These are phyloP conservation scores for Dissophora ornata DNA, from an alignment of 192 early-diverging fungal genomes.

Conservation along the genomic window DNA sequence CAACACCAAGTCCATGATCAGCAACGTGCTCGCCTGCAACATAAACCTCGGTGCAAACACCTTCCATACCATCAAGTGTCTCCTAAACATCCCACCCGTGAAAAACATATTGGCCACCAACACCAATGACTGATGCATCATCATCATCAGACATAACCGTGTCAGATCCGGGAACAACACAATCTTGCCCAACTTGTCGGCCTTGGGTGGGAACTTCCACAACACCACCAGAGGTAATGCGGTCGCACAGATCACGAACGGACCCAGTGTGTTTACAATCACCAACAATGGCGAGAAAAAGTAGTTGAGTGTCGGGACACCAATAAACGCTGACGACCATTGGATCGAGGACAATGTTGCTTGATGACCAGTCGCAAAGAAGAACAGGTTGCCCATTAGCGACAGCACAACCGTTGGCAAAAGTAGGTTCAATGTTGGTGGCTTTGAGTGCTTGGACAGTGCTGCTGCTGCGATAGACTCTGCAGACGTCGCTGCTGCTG, in stretches of 20 bases:
- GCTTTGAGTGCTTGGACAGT: constrained; percentile 11
- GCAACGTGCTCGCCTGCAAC: constrained; percentile 56
- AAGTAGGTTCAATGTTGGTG: constrained; percentile 39
- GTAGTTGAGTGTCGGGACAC: constrained; percentile 78
- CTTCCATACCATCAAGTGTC: constrained; percentile 99
- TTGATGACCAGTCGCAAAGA: constrained; percentile 95
- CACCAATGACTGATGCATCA: constrained; percentile 59
- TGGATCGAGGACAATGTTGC: constrained; percentile 89
- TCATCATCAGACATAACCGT: constrained; percentile 59
- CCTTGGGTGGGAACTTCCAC: constrained; percentile 63
- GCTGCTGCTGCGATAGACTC: constrained; percentile 1
- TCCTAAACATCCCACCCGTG: constrained; percentile 73
- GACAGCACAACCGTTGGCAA: constrained; percentile 61
- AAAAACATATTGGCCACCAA: constrained; percentile 62
- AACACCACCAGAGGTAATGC: constrained; percentile 69
- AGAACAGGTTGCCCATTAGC: constrained; percentile 69
- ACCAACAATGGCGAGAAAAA: constrained; percentile 76
- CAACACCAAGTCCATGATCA: constrained; percentile 44
- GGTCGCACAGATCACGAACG: constrained; percentile 60
- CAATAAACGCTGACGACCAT: constrained; percentile 91
- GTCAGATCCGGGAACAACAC: constrained; percentile 55
- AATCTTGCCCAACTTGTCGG: constrained; percentile 51
- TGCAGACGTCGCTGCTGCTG: constrained; percentile 5
- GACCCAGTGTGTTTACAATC: constrained; percentile 79
- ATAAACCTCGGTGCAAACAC: constrained; percentile 94